Evolutionary conservation across 164 flowering plant species (phyloP).

Genomic region (Echeveria elegans): DNA sequence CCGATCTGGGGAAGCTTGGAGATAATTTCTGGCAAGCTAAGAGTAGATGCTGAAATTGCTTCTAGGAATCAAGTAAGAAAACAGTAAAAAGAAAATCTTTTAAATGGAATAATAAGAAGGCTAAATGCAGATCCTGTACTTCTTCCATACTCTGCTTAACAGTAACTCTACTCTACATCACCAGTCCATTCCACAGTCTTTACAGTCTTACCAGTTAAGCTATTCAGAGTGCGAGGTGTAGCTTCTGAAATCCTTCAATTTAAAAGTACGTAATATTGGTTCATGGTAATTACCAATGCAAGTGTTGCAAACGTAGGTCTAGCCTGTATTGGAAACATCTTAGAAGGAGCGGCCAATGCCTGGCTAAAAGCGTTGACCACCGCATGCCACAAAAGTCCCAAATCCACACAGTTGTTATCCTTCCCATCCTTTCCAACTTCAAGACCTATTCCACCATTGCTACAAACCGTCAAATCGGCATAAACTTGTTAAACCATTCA

Average conservation of each 20-base stretch:
- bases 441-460: conserved; percentile 27
- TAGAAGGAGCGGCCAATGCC: conserved; percentile 44
- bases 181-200: too few species aligned
- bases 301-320: too few species aligned
- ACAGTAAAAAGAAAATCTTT: too few species aligned
- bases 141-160: background rate
- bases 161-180: background rate
- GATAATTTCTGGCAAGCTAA: conserved; percentile 72
- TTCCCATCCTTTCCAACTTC: conserved; percentile 33
- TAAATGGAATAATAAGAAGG: background rate
- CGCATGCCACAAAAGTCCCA: conserved; percentile 62
- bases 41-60: conserved; percentile 94
- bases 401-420: conserved; percentile 62
- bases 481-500: conserved; percentile 38
- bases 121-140: background rate
- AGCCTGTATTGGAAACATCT: too few species aligned
- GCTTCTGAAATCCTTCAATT: background rate
- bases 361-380: conserved; percentile 49
- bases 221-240: too few species aligned
- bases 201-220: background rate
- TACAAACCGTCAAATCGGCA: conserved; percentile 1
- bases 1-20: conserved; percentile 86
- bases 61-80: conserved; percentile 32
- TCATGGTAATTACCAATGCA: background rate
- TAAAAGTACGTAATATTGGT: background rate